A percentile compares a stretch with the other conserved stretches of the same genome.
Evolutionary conservation across 208 protist species (phyloP).

Genomic region (Crithidia thermophila): DNA sequence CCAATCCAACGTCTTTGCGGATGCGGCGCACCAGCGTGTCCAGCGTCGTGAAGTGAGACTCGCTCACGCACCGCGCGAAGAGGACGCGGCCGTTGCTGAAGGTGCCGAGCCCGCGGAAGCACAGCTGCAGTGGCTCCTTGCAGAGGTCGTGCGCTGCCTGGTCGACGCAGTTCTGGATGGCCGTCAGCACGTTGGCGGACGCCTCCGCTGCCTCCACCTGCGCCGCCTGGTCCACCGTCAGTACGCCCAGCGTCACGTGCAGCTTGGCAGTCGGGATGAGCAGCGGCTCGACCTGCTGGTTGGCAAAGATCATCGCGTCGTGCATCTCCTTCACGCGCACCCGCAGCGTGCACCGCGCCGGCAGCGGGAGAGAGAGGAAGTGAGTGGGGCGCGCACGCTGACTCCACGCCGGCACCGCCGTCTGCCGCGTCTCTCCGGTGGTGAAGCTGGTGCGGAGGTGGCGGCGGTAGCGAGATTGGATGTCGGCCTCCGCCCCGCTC

Average conservation of each 20-base stretch:
- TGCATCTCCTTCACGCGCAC: conserved; percentile 76
- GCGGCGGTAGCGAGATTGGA: conserved; percentile 80
- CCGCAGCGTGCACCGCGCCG: conserved; percentile 50
- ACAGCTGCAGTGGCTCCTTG: conserved; percentile 61
- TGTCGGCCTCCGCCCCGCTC: conserved; percentile 52
- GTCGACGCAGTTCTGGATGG: conserved; percentile 48
- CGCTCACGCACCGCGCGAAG: conserved; percentile 65
- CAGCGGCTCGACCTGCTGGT: conserved; percentile 54
- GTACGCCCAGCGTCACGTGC: conserved; percentile 87
- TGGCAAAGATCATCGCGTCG: conserved; percentile 68
- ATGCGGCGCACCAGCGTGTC: conserved; percentile 62
- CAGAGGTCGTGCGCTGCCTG: conserved; percentile 40
- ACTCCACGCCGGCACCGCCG: conserved; percentile 66
- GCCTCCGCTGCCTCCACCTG: conserved; percentile 3
- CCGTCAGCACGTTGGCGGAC: conserved; percentile 20
- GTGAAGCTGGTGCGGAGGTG: conserved; percentile 78
- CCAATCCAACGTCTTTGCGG: conserved; percentile 48
- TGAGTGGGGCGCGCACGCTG: conserved; percentile 64
- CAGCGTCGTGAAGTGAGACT: conserved; percentile 66
- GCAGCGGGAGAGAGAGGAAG: conserved; percentile 83
- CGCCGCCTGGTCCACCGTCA: conserved; percentile 40
- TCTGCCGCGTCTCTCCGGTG: conserved; percentile 82
- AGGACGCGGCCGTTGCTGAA: conserved; percentile 81
- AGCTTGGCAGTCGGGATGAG: conserved; percentile 68
- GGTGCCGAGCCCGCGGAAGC: conserved; percentile 83